Base-by-base conservation (phyloP, 2,329 filamentous ascomycete genomes). In the Aspergillus transmontanensis region DNA sequence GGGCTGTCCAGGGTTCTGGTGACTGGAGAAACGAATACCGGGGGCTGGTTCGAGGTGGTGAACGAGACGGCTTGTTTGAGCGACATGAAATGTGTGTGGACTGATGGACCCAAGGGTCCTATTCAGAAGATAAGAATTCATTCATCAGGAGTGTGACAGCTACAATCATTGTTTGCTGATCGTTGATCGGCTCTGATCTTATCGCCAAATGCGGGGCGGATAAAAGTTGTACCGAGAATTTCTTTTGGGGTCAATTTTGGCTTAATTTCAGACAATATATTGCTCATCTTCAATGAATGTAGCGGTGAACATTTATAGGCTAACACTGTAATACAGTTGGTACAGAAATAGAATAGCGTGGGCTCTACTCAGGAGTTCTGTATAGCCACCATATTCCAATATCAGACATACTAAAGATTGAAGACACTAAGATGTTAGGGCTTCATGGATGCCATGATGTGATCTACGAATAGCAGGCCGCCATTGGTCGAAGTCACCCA, bases 111-210 rank as follows among this genome's bases (percentile, higher is more conserved):
- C 92, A 65, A 89, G 84, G 75, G 91, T 89, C 80, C 93, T 89
- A 76, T 91, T 88, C 77, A 95, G 84, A 65, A 96, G 83, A 76
- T 89, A 88, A 75, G 87, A 83, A 87, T 91, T 90, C 89, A 93
- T 94, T 83, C 87, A 90, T 89, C 77, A 62, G 64, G 57, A 50
- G 48, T 32, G 7, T 34, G 32, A n/a, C 30, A 23, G 12, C 14
- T n/a, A 36, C 16, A 12, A n/a, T 36, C 2, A 12, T 14, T 55
- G 34, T 7, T 39, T 23, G n/a, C 6, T 54, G n/a, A 12, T 36
- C 21, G 19, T 55, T 11, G 19, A 41, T 23, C n/a, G 19, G 36
- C 16, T 45, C n/a, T 41, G 34, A 59, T 54, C 36, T 48, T 59
- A 58, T 62, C 55, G 34, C 3, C 19, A 30, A 30, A 48, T 48